Conservation (phyloP, 495 filamentous ascomycete genomes). For the Trichocladium antarcticum region DNA sequence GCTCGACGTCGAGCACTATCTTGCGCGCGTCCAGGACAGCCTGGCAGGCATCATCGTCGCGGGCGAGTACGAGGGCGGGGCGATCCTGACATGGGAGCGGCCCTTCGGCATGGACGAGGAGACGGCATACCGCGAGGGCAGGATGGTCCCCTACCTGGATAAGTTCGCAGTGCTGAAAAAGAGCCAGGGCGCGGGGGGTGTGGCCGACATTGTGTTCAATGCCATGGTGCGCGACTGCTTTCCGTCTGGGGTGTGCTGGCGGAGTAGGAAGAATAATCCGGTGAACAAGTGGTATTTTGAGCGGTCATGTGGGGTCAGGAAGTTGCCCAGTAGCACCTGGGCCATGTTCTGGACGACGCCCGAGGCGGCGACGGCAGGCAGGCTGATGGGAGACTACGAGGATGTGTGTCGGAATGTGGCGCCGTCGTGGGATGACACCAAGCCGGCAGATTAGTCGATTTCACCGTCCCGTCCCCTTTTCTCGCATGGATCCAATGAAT, state of each 20-base stretch:
- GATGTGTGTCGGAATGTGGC: constrained; percentile 65
- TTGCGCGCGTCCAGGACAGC: constrained; percentile 60
- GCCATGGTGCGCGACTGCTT: constrained; percentile 86
- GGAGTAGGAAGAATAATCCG: constrained; percentile 67
- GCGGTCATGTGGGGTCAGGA: constrained; percentile 68
- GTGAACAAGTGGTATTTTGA: constrained; percentile 98
- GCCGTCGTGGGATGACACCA: constrained; percentile 74
- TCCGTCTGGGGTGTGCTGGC: constrained; percentile 69
- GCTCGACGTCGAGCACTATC: constrained; percentile 73
- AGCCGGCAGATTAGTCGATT: constrained; percentile 50
- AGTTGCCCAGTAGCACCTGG: constrained; percentile 68
- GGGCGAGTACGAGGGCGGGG: constrained; percentile 92
- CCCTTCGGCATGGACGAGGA: constrained; percentile 49
- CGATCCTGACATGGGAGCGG: constrained; percentile 88
- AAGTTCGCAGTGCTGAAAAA: constrained; percentile 92
- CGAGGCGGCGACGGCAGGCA: constrained; percentile 37
- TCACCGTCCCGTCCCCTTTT: too few relatives aligned
- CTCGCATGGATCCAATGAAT: too few relatives aligned
- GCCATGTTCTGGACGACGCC: constrained; percentile 97
- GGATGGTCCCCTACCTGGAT: constrained; percentile 85
- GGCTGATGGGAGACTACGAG: constrained; percentile 67
- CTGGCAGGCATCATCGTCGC: constrained; percentile 89
- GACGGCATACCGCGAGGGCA: constrained; percentile 40
- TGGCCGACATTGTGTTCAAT: constrained; percentile 92
- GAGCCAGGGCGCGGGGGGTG: constrained; percentile 80